These are phyloP conservation scores for Vinca minor DNA, from an alignment of 257 asterid genomes.

Conservation along the genomic window DNA sequence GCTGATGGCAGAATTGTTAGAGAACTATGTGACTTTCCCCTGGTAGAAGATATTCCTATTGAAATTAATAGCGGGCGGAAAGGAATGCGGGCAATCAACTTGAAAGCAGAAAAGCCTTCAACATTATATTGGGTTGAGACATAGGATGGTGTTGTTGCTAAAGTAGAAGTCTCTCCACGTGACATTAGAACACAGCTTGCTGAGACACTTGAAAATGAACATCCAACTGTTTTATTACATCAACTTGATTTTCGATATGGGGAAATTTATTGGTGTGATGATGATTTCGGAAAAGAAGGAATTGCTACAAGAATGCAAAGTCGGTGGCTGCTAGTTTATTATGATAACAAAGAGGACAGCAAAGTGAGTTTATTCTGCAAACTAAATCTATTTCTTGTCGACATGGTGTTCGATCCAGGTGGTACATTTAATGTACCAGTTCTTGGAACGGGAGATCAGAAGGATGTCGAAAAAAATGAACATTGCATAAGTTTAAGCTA, in stretches of 20 bases:
- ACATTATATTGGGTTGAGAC: constrained; percentile 96
- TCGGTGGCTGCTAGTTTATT: too few relatives aligned
- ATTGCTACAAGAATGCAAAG: too few relatives aligned
- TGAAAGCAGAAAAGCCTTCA: constrained; percentile 93
- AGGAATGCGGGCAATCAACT: constrained; percentile 84
- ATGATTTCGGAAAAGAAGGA: too few relatives aligned
- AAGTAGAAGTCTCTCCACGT: constrained; percentile 92
- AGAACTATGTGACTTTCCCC: constrained; percentile 89
- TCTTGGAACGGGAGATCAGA: too few relatives aligned
- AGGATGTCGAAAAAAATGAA: too few relatives aligned
- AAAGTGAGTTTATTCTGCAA: too few relatives aligned
- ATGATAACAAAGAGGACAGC: too few relatives aligned
- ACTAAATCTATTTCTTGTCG: too few relatives aligned
- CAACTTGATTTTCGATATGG: constrained; percentile 90
- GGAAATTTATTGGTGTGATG: too few relatives aligned
- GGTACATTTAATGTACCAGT: too few relatives aligned
- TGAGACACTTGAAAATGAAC: constrained; percentile 57
- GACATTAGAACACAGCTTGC: constrained; percentile 83
- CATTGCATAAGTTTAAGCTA: too few relatives aligned
- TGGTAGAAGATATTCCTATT: constrained; percentile 93
- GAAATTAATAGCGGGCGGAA: constrained; percentile 69
- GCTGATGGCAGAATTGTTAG: constrained; percentile 68
- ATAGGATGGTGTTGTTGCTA: constrained; percentile 98
- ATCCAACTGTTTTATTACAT: constrained; percentile 67
- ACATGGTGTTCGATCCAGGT: too few relatives aligned